phyloP scores from a whole-genome alignment of 345 rosid genomes.

The Eucalyptus leucophloia region DNA sequence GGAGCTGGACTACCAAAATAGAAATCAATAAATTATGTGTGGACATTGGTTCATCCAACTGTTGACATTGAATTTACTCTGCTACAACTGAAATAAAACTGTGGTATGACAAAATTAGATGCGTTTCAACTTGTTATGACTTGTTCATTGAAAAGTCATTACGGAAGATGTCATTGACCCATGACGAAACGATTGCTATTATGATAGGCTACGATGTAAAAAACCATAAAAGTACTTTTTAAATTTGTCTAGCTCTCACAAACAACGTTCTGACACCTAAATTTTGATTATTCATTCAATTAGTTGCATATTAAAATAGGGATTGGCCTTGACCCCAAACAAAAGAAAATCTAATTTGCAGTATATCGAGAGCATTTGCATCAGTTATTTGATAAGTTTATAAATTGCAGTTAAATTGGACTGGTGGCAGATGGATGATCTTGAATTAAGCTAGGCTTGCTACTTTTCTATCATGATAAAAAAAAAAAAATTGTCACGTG shows the following conservation, averaged over 20 bases:
- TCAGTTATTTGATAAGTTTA: not conserved
- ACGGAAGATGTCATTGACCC: not conserved
- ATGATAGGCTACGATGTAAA: accelerated
- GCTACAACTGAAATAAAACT: not conserved
- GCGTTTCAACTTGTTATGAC: not conserved
- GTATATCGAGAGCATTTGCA: not conserved
- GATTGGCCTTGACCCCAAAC: not conserved
- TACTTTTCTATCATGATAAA: not conserved
- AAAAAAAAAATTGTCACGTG: not conserved
- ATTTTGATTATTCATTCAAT: too few relatives aligned
- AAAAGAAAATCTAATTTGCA: too few relatives aligned
- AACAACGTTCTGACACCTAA: not conserved
- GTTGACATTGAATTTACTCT: not conserved
- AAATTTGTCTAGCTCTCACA: not conserved
- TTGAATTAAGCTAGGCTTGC: too few relatives aligned
- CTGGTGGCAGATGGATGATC: too few relatives aligned
- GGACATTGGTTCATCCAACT: not conserved
- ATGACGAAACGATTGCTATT: accelerated
- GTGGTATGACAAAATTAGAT: not conserved
- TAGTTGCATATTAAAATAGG: not conserved
- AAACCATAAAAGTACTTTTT: not conserved
- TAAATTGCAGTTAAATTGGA: too few relatives aligned
- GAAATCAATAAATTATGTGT: not conserved
- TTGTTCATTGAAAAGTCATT: not conserved
- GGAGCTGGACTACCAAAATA: not conserved